A percentile compares a stretch with the other conserved stretches of the same genome.
Conservation (phyloP, 192 early-diverging fungal species). For the Phlyctochytrium bullatum region DNA sequence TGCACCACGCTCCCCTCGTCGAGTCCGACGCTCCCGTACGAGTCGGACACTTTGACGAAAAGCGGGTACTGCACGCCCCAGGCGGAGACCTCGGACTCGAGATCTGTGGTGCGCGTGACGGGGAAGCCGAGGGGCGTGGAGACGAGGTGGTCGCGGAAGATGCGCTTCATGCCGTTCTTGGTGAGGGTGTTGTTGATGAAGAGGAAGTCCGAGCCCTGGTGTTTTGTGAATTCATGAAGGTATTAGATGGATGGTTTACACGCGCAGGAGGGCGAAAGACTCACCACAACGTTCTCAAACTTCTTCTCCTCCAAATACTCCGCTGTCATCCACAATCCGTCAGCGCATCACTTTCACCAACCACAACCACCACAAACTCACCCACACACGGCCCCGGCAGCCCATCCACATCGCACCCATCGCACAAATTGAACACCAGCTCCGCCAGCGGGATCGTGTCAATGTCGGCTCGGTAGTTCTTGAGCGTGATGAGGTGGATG, state of each 20-base stretch:
- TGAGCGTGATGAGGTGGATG: conserved; percentile 25
- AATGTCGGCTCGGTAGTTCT: conserved; percentile 15
- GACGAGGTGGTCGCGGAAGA: conserved; percentile 36
- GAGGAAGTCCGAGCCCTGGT: no score
- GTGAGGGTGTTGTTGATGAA: conserved; percentile 43
- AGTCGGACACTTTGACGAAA: conserved; percentile 38
- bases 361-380: conserved; percentile 1
- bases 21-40: conserved; percentile 35
- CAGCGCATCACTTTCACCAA: no score
- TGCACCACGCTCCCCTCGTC: conserved; percentile 38
- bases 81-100: conserved; percentile 18
- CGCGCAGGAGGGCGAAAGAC: no score
- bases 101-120: conserved; percentile 20
- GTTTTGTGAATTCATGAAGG: no score
- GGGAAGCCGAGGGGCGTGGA: conserved; percentile 36
- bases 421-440: conserved; percentile 37
- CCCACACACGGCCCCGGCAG: conserved; percentile 40
- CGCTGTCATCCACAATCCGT: conserved; percentile 11
- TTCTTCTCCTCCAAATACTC: conserved; percentile 33
- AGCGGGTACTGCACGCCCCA: conserved; percentile 40
- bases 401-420: conserved; percentile 39
- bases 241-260: no score
- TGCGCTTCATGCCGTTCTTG: conserved; percentile 41
- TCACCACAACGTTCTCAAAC: conserved; percentile 34
- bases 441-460: conserved; percentile 24